Conservation (phyloP, 495 filamentous ascomycete species). For the Aspergillus sclerotiicarbonarius region DNA sequence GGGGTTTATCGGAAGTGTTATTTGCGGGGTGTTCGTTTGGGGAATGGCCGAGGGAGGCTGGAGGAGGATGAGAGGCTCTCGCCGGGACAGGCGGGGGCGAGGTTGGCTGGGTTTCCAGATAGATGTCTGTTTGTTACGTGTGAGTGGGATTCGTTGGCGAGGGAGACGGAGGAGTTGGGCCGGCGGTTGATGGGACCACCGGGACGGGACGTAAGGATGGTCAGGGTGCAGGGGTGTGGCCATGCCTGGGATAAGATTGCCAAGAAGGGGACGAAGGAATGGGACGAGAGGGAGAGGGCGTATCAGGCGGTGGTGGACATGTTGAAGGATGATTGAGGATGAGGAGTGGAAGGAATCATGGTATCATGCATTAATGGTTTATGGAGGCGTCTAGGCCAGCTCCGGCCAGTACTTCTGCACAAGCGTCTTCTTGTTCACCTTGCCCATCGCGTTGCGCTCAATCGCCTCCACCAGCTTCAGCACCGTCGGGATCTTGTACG, state of each 20-base stretch:
- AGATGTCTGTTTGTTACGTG: conserved; percentile 27
- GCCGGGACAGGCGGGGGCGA: conserved; percentile 22
- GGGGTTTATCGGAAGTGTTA: conserved; percentile 30
- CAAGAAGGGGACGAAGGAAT: conserved; percentile 10
- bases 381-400: conserved; percentile 3
- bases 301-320: conserved; percentile 20
- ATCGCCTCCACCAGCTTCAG: conserved; percentile 45
- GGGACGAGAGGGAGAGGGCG: conserved; percentile 12
- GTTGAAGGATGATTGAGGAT: conserved; percentile 8
- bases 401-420: conserved; percentile 46
- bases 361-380: background rate
- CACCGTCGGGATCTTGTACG: conserved; percentile 49
- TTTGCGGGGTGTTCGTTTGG: conserved; percentile 21
- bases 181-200: conserved; percentile 14
- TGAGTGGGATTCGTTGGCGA: conserved; percentile 26
- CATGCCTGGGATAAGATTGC: conserved; percentile 31
- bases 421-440: conserved; percentile 47
- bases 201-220: conserved; percentile 21
- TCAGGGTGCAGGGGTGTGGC: conserved; percentile 24
- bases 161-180: conserved; percentile 29
- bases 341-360: background rate
- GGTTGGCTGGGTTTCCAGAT: conserved; percentile 17
- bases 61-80: conserved; percentile 40
- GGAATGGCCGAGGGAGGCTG: conserved; percentile 2
- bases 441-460: conserved; percentile 50